Percentiles rank a stretch among this genome's conserved stretches.
Evolutionary conservation across 2,329 filamentous ascomycete species (phyloP).

Genomic region (Fusarium piperis): DNA sequence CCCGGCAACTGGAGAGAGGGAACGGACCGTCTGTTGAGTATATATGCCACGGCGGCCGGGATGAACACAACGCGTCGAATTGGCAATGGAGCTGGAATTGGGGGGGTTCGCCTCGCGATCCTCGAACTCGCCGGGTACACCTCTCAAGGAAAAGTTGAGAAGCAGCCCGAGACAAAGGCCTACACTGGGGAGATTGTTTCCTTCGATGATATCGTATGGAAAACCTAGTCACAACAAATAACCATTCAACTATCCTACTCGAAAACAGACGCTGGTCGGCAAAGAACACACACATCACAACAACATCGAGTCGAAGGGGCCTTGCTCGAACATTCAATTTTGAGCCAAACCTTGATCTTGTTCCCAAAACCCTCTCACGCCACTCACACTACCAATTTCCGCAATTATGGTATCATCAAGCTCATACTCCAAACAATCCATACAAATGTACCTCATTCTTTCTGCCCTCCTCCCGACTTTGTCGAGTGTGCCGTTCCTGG

Average conservation of each 20-base stretch:
- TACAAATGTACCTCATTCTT: slow-evolving; percentile 14
- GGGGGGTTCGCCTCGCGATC: slow-evolving; percentile 52
- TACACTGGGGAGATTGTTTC: slow-evolving; percentile 51
- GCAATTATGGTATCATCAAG: slow-evolving; percentile 17
- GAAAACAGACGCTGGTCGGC: background rate
- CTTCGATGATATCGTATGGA: slow-evolving; percentile 53
- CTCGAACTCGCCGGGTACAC: slow-evolving; percentile 53
- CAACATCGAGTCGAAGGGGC: background rate
- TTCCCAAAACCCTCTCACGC: background rate
- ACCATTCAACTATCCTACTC: background rate
- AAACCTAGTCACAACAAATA: slow-evolving; percentile 25
- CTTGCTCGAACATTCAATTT: background rate
- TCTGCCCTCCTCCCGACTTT: slow-evolving; percentile 31
- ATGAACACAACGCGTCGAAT: slow-evolving; percentile 45
- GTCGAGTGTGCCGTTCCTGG: slow-evolving; percentile 53
- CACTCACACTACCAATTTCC: background rate
- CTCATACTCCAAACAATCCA: background rate
- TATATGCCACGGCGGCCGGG: slow-evolving; percentile 52
- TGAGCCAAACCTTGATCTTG: background rate
- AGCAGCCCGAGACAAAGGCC: slow-evolving; percentile 48
- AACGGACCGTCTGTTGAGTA: slow-evolving; percentile 42
- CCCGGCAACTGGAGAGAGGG: slow-evolving; percentile 44
- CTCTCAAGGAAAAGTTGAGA: slow-evolving; percentile 44
- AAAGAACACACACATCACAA: background rate
- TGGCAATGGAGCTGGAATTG: slow-evolving; percentile 51